phyloP scores from a whole-genome alignment of 371 early-diverging fungal species.

The Blastocladiella emersonii region DNA sequence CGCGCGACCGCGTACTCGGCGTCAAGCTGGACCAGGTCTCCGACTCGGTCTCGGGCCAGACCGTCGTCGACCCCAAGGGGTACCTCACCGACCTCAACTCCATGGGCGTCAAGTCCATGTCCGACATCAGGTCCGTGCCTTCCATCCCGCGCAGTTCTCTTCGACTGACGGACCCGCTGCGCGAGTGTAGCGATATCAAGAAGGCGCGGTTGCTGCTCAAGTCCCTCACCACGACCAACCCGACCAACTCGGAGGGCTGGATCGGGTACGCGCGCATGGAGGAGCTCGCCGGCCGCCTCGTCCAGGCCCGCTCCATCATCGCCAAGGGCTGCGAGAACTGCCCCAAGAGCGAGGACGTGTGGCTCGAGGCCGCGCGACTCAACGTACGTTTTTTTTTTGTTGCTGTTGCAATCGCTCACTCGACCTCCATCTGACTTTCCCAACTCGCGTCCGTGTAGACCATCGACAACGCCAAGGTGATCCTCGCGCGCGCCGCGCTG shows the following conservation, averaged over 20 bases:
- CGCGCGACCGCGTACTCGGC: conserved; percentile 77
- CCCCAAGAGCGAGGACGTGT: conserved; percentile 83
- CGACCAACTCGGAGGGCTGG: conserved; percentile 93
- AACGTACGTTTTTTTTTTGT: conserved; percentile 24
- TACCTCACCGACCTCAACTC: conserved; percentile 85
- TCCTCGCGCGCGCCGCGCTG: conserved; percentile 79
- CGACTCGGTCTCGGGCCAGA: conserved; percentile 62
- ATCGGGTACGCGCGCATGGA: conserved; percentile 94
- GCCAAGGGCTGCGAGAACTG: conserved; percentile 88
- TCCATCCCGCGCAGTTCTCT: neutral
- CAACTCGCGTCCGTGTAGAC: conserved; percentile 17
- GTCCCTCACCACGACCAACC: conserved; percentile 83
- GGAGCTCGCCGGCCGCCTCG: conserved; percentile 73
- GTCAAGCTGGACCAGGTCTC: conserved; percentile 71
- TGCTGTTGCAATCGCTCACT: neutral
- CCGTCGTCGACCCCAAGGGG: conserved; percentile 81
- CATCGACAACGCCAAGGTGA: conserved; percentile 67
- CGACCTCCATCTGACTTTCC: neutral
- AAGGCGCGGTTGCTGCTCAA: conserved; percentile 75
- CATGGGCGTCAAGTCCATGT: conserved; percentile 61
- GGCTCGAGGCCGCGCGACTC: conserved; percentile 89
- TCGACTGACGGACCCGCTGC: no score
- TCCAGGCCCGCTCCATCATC: conserved; percentile 69
- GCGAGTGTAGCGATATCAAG: conserved; percentile 56
- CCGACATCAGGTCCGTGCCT: conserved; percentile 53